phyloP scores from a whole-genome alignment of 1,139 yeast species.

The Yamadazyma spencermartinsiae region DNA sequence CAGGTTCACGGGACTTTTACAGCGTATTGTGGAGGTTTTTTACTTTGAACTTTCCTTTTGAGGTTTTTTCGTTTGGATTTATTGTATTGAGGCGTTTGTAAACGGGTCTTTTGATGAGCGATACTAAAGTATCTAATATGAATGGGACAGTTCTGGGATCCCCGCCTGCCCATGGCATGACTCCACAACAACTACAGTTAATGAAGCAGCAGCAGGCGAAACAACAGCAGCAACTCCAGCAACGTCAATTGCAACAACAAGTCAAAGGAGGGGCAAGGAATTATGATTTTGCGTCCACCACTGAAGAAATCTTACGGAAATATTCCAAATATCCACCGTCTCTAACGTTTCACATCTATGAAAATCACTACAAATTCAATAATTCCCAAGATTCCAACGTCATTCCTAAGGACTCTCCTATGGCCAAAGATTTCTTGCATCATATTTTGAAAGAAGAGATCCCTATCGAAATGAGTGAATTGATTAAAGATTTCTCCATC shows the following conservation, averaged over 20 bases:
- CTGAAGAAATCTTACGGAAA: slow-evolving; percentile 74
- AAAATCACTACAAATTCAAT: slow-evolving; percentile 82
- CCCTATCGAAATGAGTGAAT: slow-evolving; percentile 88
- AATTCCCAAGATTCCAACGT: slow-evolving; percentile 69
- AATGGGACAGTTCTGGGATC: slow-evolving; percentile 1
- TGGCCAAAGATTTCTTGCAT: slow-evolving; percentile 74
- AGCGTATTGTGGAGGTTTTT: too few species aligned
- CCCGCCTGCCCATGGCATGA: slow-evolving; percentile 3
- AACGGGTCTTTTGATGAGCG: background rate
- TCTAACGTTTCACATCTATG: slow-evolving; percentile 84
- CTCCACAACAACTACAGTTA: slow-evolving; percentile 8
- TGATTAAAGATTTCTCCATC: slow-evolving; percentile 81
- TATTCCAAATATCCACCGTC: slow-evolving; percentile 81
- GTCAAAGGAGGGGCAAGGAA: slow-evolving; percentile 35
- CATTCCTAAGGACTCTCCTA: slow-evolving; percentile 78
- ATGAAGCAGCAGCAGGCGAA: slow-evolving; percentile 6
- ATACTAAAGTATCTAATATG: background rate
- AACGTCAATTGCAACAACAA: slow-evolving; percentile 30
- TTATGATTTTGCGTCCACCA: slow-evolving; percentile 67
- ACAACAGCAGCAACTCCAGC: slow-evolving; percentile 32
- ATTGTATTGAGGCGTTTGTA: background rate
- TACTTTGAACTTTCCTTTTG: too few species aligned
- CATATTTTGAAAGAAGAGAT: slow-evolving; percentile 80
- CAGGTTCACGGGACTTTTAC: too few species aligned
- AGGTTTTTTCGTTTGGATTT: background rate